Conservation (phyloP, 495 filamentous ascomycete genomes). For the Penicillium chermesinum region DNA sequence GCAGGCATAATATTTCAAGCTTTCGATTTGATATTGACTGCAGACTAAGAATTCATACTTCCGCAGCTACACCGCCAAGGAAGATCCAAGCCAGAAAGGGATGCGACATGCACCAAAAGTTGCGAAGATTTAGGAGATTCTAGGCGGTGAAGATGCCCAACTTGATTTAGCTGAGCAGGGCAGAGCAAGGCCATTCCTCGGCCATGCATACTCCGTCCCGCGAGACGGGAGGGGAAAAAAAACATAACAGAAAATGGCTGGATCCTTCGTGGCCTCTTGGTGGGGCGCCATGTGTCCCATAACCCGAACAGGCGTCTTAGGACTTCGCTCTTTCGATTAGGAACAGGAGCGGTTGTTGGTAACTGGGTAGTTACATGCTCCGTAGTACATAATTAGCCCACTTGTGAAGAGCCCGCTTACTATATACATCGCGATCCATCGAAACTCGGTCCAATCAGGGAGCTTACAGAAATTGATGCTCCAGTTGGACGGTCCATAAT, state of each 20-base stretch:
- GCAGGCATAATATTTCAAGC: too few species aligned
- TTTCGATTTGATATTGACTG: constrained; percentile 1
- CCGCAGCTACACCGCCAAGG: neutral
- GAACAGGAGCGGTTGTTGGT: too few species aligned
- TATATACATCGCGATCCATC: too few species aligned
- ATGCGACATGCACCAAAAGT: constrained; percentile 4
- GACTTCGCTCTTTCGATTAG: too few species aligned
- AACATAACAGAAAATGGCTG: constrained; percentile 8
- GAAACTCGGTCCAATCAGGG: neutral
- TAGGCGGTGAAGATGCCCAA: constrained; percentile 11
- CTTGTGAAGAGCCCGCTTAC: neutral
- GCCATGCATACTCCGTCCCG: constrained; percentile 19
- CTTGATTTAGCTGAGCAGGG: constrained; percentile 7
- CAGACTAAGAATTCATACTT: neutral
- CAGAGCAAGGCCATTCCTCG: too few species aligned
- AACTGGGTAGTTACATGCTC: too few species aligned
- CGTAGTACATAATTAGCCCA: too few species aligned
- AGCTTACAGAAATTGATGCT: neutral
- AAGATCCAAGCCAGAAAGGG: neutral
- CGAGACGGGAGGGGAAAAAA: constrained; percentile 5
- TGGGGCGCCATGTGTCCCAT: constrained; percentile 24
- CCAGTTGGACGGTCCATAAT: neutral
- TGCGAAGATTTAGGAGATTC: constrained; percentile 10
- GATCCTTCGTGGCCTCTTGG: constrained; percentile 3
- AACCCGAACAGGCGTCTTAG: constrained; percentile 11